Conservation (phyloP, 192 early-diverging fungal species). For the Backusella liffmaniae region DNA sequence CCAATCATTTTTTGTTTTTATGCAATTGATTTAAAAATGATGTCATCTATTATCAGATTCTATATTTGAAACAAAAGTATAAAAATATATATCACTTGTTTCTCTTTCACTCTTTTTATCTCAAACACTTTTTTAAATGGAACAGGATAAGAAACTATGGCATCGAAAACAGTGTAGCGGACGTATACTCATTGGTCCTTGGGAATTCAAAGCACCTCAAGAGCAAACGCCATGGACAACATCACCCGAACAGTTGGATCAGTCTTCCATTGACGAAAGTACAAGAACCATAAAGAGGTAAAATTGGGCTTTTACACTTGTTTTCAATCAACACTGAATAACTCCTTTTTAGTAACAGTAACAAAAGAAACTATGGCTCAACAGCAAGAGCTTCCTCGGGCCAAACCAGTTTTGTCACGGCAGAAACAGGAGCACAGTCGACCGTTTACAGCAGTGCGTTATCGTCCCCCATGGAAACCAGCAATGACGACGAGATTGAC, state of each 20-base stretch:
- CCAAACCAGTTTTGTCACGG: neutral
- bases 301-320: neutral
- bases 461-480: neutral
- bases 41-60: neutral
- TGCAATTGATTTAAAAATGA: slow-evolving; percentile 1
- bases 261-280: neutral
- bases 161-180: slow-evolving; percentile 9
- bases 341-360: neutral
- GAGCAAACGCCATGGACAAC: neutral
- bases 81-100: neutral
- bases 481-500: neutral
- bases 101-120: neutral
- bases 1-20: neutral
- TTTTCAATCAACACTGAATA: too few species aligned
- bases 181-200: slow-evolving; percentile 27
- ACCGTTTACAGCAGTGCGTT: neutral
- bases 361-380: neutral
- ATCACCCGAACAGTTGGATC: neutral
- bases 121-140: neutral
- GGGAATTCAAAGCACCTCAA: neutral
- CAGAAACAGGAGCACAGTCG: neutral
- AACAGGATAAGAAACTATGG: neutral
- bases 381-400: neutral
- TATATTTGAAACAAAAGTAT: neutral
- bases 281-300: neutral